A percentile compares a stretch with the other conserved stretches of the same genome.
Evolutionary conservation across 352 stramenopile species (phyloP).

Genomic region (Phytophthora vignae): DNA sequence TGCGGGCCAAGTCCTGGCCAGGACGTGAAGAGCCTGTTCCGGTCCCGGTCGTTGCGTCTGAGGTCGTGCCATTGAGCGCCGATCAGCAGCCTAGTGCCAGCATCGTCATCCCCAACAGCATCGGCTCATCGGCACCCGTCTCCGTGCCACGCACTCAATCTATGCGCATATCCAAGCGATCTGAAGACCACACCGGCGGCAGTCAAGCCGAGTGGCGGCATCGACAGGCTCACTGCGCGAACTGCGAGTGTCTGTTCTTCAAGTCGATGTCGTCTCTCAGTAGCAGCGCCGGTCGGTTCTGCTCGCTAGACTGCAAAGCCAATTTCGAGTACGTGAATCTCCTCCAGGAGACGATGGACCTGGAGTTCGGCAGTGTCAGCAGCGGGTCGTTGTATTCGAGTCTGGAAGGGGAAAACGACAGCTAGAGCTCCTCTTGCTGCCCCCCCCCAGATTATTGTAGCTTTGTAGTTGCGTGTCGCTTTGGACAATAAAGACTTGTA

Average conservation of each 20-base stretch:
- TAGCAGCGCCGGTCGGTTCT: conserved; percentile 27
- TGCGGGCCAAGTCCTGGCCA: conserved; percentile 29
- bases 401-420: conserved; percentile 7
- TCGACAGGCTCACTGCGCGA: conserved; percentile 28
- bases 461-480: too few relatives aligned
- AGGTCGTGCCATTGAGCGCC: not conserved
- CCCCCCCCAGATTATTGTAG: too few relatives aligned
- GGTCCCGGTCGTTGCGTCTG: not conserved
- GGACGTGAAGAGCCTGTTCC: conserved; percentile 7
- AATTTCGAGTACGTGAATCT: conserved; percentile 40
- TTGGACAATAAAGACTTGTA: too few relatives aligned
- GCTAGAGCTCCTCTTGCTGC: too few relatives aligned
- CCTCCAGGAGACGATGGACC: conserved; percentile 37
- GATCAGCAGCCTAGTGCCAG: conserved; percentile 15
- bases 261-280: conserved; percentile 24
- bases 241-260: conserved; percentile 39
- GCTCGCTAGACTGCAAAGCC: conserved; percentile 57
- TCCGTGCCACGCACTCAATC: not conserved
- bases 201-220: conserved; percentile 22
- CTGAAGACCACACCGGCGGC: not conserved
- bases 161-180: not conserved
- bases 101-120: conserved; percentile 12
- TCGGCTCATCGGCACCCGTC: not conserved
- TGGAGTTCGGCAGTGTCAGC: not conserved
- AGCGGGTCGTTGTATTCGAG: conserved; percentile 16